Evolutionary conservation across 495 filamentous ascomycete species (phyloP).

Genomic region (Cladorrhinum samala): DNA sequence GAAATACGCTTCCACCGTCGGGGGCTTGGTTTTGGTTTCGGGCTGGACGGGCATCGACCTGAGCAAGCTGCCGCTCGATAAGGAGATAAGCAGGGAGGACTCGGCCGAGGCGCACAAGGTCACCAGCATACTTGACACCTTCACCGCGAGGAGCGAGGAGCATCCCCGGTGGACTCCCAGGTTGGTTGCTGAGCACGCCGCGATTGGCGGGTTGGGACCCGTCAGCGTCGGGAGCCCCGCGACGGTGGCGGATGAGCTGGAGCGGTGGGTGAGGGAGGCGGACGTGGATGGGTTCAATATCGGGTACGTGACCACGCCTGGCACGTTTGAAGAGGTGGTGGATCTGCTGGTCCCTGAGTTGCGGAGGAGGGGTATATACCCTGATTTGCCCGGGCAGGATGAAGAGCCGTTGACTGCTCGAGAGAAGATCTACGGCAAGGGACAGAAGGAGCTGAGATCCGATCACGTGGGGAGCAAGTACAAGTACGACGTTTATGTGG

Average conservation of each 20-base stretch:
- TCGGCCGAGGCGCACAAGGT: conserved; percentile 49
- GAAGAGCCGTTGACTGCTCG: conserved; percentile 47
- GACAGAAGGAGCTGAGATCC: conserved; percentile 44
- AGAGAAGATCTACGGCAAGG: conserved; percentile 57
- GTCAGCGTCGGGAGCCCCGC: conserved; percentile 49
- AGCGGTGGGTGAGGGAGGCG: conserved; percentile 54
- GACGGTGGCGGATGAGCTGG: conserved; percentile 55
- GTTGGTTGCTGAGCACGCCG: conserved; percentile 50
- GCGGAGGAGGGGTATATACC: conserved; percentile 32
- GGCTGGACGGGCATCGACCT: conserved; percentile 62
- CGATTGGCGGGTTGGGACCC: conserved; percentile 51
- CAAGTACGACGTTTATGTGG: conserved; percentile 53
- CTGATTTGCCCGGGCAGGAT: conserved; percentile 25
- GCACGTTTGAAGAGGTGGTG: conserved; percentile 41
- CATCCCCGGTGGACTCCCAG: conserved; percentile 48
- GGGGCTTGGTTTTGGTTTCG: conserved; percentile 53
- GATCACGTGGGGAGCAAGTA: conserved; percentile 52
- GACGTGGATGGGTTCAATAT: conserved; percentile 63
- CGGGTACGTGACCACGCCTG: conserved; percentile 38
- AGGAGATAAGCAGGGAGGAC: conserved; percentile 49
- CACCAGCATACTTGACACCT: conserved; percentile 43
- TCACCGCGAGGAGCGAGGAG: conserved; percentile 46
- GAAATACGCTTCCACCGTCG: conserved; percentile 47
- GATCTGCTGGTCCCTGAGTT: conserved; percentile 41
- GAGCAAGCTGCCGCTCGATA: conserved; percentile 49